phyloP scores from a whole-genome alignment of 345 rosid genomes.

The Lepidium didymum region DNA sequence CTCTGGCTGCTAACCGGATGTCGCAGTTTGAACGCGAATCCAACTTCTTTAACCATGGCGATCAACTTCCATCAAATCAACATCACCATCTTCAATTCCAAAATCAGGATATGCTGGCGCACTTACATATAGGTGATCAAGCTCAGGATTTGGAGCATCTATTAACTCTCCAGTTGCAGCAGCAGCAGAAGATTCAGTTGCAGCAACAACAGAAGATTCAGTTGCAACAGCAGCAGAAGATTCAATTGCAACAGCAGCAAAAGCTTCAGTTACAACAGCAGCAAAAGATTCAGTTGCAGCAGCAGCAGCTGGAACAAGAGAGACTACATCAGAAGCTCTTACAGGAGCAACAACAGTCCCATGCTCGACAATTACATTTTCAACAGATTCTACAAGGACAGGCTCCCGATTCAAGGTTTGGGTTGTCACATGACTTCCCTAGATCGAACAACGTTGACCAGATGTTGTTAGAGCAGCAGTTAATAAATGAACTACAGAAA shows the following conservation, averaged over 20 bases:
- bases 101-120: slow-evolving; percentile 28
- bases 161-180: slow-evolving; percentile 33
- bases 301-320: slow-evolving; percentile 28
- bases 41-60: slow-evolving; percentile 29
- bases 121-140: slow-evolving; percentile 23
- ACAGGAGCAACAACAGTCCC: slow-evolving; percentile 39
- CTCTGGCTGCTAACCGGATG: slow-evolving; percentile 28
- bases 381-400: slow-evolving; percentile 61
- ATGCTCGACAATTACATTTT: slow-evolving; percentile 53
- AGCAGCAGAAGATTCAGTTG: slow-evolving; percentile 30
- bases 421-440: slow-evolving; percentile 34
- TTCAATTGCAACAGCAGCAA: slow-evolving; percentile 34
- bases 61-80: slow-evolving; percentile 33
- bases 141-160: slow-evolving; percentile 32
- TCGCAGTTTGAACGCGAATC: slow-evolving; percentile 31
- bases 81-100: slow-evolving; percentile 31
- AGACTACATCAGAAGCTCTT: slow-evolving; percentile 32
- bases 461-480: slow-evolving; percentile 32
- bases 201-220: slow-evolving; percentile 31
- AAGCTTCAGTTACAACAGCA: slow-evolving; percentile 27
- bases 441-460: slow-evolving; percentile 19
- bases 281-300: slow-evolving; percentile 27
- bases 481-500: slow-evolving; percentile 27
- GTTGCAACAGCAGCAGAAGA: slow-evolving; percentile 27
- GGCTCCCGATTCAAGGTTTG: slow-evolving; percentile 47